Base-by-base conservation (phyloP, 139 green algal species). In the Auxenochlorella pyrenoidosa region DNA sequence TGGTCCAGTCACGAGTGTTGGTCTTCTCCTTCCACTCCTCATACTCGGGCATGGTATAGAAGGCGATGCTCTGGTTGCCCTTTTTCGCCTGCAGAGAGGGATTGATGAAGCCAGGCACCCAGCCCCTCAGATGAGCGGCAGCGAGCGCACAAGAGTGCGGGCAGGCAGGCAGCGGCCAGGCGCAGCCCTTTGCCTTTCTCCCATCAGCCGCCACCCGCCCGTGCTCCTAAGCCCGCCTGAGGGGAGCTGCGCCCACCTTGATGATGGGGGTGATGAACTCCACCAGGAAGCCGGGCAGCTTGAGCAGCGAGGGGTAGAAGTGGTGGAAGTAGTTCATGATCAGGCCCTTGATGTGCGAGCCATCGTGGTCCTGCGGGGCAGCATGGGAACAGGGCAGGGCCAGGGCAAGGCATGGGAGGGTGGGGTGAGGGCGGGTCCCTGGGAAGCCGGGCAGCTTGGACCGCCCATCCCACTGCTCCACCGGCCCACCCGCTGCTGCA, bases 201-300 rank as follows among this genome's bases (percentile, higher is more conserved):
- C 18, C 44, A 16, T 15, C 32, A 5, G n/a, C n/a, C n/a, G n/a
- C n/a, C n/a, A n/a, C n/a, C n/a, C n/a, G n/a, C n/a, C n/a, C n/a
- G n/a, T n/a, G n/a, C n/a, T n/a, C n/a, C n/a, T n/a, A n/a, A n/a
- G n/a, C n/a, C n/a, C n/a, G n/a, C n/a, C n/a, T n/a, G n/a, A n/a
- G n/a, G n/a, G n/a, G n/a, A n/a, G n/a, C n/a, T n/a, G n/a, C n/a
- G n/a, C 79, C 6, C 63, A 95, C 95, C 95, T 99, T 99, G 88
- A 99, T 95, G 91, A 99, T 99, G 80, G 98, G 98, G 44, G 98
- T 99, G 91, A 99, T 98, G 93, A 99, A 99, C 93, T 99, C 97
- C 63, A 99, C 88, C 43, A 99, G 88, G 92, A 99, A 99, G 77
- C 95, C 95, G 5, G 96, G 96, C 65, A 99, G 60, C 90, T 94